Percentiles rank a stretch among this genome's conserved stretches.
phyloP scores from a whole-genome alignment of 306 rosid genomes.

The Astragalus membranaceus region DNA sequence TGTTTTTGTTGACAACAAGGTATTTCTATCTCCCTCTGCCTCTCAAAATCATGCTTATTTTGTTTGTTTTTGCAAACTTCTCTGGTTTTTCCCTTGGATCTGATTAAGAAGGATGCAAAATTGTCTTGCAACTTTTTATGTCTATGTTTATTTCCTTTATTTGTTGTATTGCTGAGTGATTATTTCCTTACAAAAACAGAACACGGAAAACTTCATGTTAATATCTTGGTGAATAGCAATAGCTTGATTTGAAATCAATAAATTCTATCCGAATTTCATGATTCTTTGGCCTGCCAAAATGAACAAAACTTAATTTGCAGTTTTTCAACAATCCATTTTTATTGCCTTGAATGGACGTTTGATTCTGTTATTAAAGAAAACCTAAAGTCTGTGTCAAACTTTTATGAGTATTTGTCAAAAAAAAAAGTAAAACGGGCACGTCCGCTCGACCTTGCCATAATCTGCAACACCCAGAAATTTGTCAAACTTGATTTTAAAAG shows the following conservation, averaged over 20 bases:
- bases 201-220: not conserved
- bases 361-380: no score
- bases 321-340: no score
- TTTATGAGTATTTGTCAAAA: no score
- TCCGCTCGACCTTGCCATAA: no score
- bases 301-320: no score
- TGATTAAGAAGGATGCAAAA: not conserved
- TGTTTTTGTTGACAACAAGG: constrained; percentile 61
- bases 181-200: not conserved
- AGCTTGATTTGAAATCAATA: not conserved
- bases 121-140: not conserved
- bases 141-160: not conserved
- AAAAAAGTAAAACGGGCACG: no score
- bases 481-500: no score
- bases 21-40: not conserved
- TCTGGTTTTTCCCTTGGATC: not conserved
- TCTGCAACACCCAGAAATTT: no score
- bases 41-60: not conserved
- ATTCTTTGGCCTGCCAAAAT: not conserved
- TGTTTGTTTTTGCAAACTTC: not conserved
- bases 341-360: no score
- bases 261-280: not conserved
- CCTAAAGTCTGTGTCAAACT: no score
- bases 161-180: not conserved
- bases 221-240: not conserved